These are phyloP conservation scores for Calophaca sinica DNA, from an alignment of 306 rosid species.

Conservation along the genomic window DNA sequence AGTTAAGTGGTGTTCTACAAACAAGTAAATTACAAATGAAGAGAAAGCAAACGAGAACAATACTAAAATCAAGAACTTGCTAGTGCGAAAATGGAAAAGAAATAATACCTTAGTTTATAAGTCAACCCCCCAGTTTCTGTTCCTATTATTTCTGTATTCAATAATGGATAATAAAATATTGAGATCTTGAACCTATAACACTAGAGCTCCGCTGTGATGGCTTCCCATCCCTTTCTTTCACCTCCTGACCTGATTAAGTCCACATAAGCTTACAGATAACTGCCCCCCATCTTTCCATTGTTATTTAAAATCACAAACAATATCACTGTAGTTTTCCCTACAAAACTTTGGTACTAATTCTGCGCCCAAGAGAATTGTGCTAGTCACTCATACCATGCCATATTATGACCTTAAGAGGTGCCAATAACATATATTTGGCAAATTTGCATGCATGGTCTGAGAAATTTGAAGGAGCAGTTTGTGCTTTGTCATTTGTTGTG, in stretches of 20 bases:
- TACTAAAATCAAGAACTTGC: slow-evolving; percentile 10
- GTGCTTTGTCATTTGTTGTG: too few relatives aligned
- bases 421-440: background rate
- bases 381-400: background rate
- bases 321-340: background rate
- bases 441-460: background rate
- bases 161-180: slow-evolving; percentile 10
- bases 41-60: background rate
- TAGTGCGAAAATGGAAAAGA: slow-evolving; percentile 17
- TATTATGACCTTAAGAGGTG: background rate
- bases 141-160: slow-evolving; percentile 8
- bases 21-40: slow-evolving; percentile 24
- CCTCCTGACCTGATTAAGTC: slow-evolving; percentile 14
- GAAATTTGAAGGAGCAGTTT: background rate
- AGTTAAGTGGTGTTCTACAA: slow-evolving; percentile 22
- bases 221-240: slow-evolving; percentile 30
- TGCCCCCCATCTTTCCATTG: too few relatives aligned
- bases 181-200: background rate
- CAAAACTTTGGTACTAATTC: background rate
- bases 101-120: slow-evolving; percentile 1
- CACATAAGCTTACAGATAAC: background rate
- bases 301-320: too few relatives aligned
- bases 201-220: background rate
- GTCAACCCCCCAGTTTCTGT: background rate
- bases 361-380: background rate